Base-by-base conservation (phyloP, 306 rosid genomes). In the Dalbergia cochinchinensis region DNA sequence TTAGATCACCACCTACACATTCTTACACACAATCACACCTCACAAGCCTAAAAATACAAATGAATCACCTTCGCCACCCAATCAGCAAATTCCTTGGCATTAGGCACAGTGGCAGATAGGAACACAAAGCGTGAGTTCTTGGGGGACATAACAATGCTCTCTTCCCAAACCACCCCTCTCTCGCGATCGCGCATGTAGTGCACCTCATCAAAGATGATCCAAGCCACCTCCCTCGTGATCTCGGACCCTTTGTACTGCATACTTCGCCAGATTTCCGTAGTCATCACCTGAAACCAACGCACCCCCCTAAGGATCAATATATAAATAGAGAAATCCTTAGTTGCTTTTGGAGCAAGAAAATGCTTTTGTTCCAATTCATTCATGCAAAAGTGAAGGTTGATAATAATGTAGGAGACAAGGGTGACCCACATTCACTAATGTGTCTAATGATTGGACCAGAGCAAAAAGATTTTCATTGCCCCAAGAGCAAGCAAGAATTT, bases 101-200 rank as follows among this genome's bases (percentile, higher is more conserved):
- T 95, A 35, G 99, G 98, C 47, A 95, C 97, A 0, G 98, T 95
- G 69, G 99, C 99, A 5, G 98, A 95, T 8, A 95, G 92, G 89
- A 95, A 95, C 26, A 90, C 99, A 71, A 95, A 91, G 51, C 96
- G 92, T 41, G 97, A 85, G 78, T 92, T 91, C 88, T 92, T 95
- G 18, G 98, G 97, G 12, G 99, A 90, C 97, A 95, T 88, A 75
- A 95, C 96, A 86, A 95, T 95, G 89, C 99, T 92, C 83, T 95
- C 99, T 76, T 95, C 99, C 98, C 99, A 95, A 10, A 95, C 99
- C 11, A 95, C 99, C 9, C 99, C 99, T 69, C 99, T 88, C 79
- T 95, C 99, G 0, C 92, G 88, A 81, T 95, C 98, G 16, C 98
- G 93, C 99, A 93, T 95, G 85, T 95, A 95, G 86, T 95, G 99